Evolutionary conservation across 352 stramenopile genomes (phyloP).

Genomic region (Phytopythium cucurbitacearum): DNA sequence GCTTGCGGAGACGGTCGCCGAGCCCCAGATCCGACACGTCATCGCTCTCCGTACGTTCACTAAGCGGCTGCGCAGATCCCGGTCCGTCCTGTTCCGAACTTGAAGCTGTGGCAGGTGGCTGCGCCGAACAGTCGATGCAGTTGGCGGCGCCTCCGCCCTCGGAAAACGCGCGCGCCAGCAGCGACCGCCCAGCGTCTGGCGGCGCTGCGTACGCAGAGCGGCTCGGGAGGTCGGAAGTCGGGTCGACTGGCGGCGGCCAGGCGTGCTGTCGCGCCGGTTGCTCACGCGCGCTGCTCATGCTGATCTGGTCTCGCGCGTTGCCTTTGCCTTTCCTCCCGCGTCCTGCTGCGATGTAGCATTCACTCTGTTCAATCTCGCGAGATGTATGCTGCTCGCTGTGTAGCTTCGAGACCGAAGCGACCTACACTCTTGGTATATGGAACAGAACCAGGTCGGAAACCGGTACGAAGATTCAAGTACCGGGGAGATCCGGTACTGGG

Average conservation of each 20-base stretch:
- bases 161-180: slow-evolving; percentile 6
- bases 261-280: no score
- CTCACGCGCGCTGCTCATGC: no score
- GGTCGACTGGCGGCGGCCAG: not conserved
- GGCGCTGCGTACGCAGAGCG: no score
- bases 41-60: not conserved
- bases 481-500: not conserved
- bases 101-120: not conserved
- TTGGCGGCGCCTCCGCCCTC: slow-evolving; percentile 3
- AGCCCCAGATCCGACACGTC: slow-evolving; percentile 9
- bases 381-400: no score
- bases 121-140: not conserved
- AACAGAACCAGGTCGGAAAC: not conserved
- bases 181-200: not conserved
- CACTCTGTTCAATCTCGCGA: no score
- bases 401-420: not conserved
- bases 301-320: no score
- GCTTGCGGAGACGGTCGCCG: slow-evolving; percentile 53
- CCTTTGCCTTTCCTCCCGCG: no score
- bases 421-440: not conserved
- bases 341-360: no score
- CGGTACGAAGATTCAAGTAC: slow-evolving; percentile 1
- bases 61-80: not conserved
- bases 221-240: not conserved
- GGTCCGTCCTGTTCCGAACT: not conserved